Conservation (phyloP, 148 eudicot species). For the Hydrangea macrophylla region DNA sequence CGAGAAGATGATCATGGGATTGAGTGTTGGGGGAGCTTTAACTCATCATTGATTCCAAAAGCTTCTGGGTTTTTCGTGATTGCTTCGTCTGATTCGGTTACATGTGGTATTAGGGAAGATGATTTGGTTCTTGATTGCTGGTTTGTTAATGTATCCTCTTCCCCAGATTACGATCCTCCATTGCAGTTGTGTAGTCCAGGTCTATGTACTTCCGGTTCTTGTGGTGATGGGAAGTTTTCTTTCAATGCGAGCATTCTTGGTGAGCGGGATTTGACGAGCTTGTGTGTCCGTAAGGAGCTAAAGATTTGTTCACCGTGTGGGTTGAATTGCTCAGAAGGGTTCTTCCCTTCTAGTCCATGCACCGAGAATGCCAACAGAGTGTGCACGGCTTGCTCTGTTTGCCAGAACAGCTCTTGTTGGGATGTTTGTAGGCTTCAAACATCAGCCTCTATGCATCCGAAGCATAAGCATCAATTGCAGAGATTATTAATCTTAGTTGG, state of each 20-base stretch:
- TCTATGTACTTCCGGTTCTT: conserved; percentile 50
- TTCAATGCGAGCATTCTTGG: conserved; percentile 73
- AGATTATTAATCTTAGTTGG: conserved; percentile 58
- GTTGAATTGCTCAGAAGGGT: conserved; percentile 63
- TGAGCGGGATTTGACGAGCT: conserved; percentile 67
- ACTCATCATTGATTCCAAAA: conserved; percentile 64
- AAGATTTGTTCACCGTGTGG: conserved; percentile 84
- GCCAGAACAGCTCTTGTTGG: conserved; percentile 84
- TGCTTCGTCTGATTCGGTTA: conserved; percentile 55
- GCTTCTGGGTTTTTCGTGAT: conserved; percentile 65
- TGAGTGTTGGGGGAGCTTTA: conserved; percentile 85
- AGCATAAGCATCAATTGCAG: conserved; percentile 45
- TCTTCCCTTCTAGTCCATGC: conserved; percentile 70
- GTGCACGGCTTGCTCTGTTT: conserved; percentile 85
- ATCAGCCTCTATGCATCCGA: conserved; percentile 28
- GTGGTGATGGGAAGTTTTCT: conserved; percentile 49
- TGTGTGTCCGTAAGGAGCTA: conserved; percentile 67
- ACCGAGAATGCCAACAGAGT: conserved; percentile 60
- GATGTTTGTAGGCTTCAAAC: conserved; percentile 60
- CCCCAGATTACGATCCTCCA: conserved; percentile 65
- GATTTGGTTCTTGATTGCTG: conserved; percentile 90
- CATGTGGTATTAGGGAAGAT: conserved; percentile 81
- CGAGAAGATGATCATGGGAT: conserved; percentile 74
- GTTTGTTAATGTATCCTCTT: conserved; percentile 39
- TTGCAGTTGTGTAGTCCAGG: conserved; percentile 94